A percentile compares a stretch with the other conserved stretches of the same genome.
These are phyloP conservation scores for Porphyrellus sp. DNA, from an alignment of 1,284 basidiomycete genomes.

Conservation along the genomic window DNA sequence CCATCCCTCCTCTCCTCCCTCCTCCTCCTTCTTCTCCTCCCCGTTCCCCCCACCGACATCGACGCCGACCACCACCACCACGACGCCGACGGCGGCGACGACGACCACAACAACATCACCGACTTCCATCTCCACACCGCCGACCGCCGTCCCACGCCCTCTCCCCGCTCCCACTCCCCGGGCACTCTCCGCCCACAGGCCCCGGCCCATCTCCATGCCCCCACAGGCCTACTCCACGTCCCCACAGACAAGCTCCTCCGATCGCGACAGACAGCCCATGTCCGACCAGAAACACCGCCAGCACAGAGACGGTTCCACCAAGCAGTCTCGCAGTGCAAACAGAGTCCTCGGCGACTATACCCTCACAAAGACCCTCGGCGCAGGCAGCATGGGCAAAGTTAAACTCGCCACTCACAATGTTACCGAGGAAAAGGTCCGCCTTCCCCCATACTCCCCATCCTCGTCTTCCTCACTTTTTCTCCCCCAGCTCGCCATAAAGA, in stretches of 20 bases:
- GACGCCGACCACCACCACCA: slow-evolving; percentile 10
- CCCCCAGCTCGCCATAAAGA: slow-evolving; percentile 93
- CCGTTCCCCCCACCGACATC: slow-evolving; percentile 13
- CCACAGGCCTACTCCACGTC: slow-evolving; percentile 48
- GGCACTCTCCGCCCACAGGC: slow-evolving; percentile 37
- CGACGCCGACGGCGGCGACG: slow-evolving; percentile 14
- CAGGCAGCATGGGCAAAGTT: slow-evolving; percentile 99
- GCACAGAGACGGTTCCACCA: slow-evolving; percentile 31
- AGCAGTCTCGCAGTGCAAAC: slow-evolving; percentile 45
- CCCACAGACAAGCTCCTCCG: slow-evolving; percentile 31
- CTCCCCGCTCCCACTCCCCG: slow-evolving; percentile 25
- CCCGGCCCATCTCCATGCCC: slow-evolving; percentile 67
- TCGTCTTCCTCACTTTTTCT: slow-evolving; percentile 11
- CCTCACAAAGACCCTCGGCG: slow-evolving; percentile 94
- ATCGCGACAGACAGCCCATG: slow-evolving; percentile 35
- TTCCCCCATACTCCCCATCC: neutral
- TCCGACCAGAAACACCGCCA: slow-evolving; percentile 35
- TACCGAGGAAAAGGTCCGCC: slow-evolving; percentile 87
- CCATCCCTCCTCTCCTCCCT: slow-evolving; percentile 4
- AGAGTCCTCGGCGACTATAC: slow-evolving; percentile 90
- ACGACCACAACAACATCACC: slow-evolving; percentile 8
- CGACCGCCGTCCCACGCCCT: slow-evolving; percentile 25
- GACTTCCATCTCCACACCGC: slow-evolving; percentile 15
- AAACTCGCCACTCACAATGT: slow-evolving; percentile 91
- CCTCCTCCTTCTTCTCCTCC: slow-evolving; percentile 12